Evolutionary conservation across 2,329 filamentous ascomycete species (phyloP).

Genomic region (Pyricularia sp.): DNA sequence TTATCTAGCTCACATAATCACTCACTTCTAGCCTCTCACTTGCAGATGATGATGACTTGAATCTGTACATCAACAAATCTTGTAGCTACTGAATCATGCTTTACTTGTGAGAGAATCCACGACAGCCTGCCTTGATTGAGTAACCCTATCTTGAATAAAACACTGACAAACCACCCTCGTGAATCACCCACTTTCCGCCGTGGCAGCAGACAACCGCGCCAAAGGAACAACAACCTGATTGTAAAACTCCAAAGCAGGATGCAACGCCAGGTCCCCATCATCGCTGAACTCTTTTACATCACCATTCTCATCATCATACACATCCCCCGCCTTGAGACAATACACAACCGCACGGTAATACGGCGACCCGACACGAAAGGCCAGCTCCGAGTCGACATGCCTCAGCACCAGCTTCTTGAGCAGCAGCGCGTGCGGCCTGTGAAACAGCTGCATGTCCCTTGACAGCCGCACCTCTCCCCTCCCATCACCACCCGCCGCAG

Average conservation of each 20-base stretch:
- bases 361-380: constrained; percentile 1
- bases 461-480: neutral
- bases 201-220: neutral
- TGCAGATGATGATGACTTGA: neutral
- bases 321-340: constrained; percentile 2
- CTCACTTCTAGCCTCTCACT: neutral
- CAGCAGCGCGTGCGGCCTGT: neutral
- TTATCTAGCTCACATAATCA: neutral
- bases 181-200: neutral
- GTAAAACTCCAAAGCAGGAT: constrained; percentile 5
- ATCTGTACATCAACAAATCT: neutral
- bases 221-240: constrained; percentile 4
- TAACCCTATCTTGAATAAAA: neutral
- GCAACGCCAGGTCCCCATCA: neutral
- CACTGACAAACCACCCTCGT: neutral
- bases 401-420: neutral
- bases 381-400: constrained; percentile 2
- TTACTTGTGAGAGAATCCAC: neutral
- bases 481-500: neutral
- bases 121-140: neutral
- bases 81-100: neutral
- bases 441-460: neutral
- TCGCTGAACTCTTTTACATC: neutral
- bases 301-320: neutral
- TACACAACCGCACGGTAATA: neutral